A percentile compares a stretch with the other conserved stretches of the same genome.
These are phyloP conservation scores for Colletotrichum destructivum DNA, from an alignment of 2,329 filamentous ascomycete genomes.

Conservation along the genomic window DNA sequence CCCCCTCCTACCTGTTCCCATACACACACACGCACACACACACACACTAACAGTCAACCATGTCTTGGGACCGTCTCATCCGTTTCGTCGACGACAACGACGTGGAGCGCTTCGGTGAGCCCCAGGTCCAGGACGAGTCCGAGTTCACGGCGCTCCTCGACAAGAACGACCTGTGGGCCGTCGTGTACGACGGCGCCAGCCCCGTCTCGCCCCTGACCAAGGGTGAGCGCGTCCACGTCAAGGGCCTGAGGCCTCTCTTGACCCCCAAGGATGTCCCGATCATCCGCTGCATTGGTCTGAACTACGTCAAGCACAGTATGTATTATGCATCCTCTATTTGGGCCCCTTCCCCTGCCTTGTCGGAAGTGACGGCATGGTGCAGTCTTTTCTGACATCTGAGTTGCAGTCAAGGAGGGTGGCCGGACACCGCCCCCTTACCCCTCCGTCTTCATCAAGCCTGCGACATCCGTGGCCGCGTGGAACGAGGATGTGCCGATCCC, in stretches of 20 bases:
- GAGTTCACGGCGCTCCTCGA: constrained; percentile 47
- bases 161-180: constrained; percentile 48
- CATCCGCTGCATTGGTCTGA: constrained; percentile 54
- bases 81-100: constrained; percentile 54
- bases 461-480: constrained; percentile 55
- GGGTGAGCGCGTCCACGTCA: constrained; percentile 51
- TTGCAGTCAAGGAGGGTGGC: constrained; percentile 65
- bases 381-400: background rate
- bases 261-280: constrained; percentile 53
- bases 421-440: constrained; percentile 65
- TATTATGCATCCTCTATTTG: background rate
- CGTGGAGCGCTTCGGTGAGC: constrained; percentile 53
- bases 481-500: constrained; percentile 60
- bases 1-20: background rate
- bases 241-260: constrained; percentile 50
- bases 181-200: constrained; percentile 50
- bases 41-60: background rate
- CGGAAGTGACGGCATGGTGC: background rate
- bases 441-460: constrained; percentile 67
- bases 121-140: constrained; percentile 46
- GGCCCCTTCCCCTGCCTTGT: background rate
- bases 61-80: constrained; percentile 51
- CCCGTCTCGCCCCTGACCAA: constrained; percentile 46
- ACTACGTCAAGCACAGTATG: constrained; percentile 56
- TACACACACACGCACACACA: background rate